Evolutionary conservation across 768 basidiomycete species (phyloP), one percentile per base, ranked within the genome.

Genomic region (Leccinum fibrillosum): DNA sequence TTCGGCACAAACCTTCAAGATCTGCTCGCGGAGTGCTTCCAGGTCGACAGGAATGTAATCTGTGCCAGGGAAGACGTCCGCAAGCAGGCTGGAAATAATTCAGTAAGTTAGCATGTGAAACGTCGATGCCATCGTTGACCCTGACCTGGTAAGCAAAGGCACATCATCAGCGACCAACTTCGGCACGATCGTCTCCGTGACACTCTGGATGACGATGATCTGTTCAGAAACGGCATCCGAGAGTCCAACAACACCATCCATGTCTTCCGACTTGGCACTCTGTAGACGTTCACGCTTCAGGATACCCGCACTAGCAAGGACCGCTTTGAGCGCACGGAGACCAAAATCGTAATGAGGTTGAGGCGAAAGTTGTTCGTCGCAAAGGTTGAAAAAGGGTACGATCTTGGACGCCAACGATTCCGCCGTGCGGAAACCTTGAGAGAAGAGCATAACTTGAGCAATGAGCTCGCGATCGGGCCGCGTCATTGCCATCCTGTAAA

Each of bases 401-500:
- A 98, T 92, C 75, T 98, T 98, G 55, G 93, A 93, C 2, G 97
- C 97, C n/a, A 99, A 83, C 0, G 86, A 89, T 74, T 99, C 97
- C 7, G 97, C 97, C 12, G 94, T 94, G 39, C 97, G 86, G 85
- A 98, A 99, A 61, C 97, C 97, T 78, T 98, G 97, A 19, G 97
- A 98, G 79, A 98, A 98, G 49, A 99, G 78, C 92, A 98, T 94
- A 71, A 99, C 97, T 76, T 99, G 97, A 4, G 97, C 97, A 67
- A 99, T 99, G 50, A 99, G 87, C 72, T 99, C 96, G 59, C 94
- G 88, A 72, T 98, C 97, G 25, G 97, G 97, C 52, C 93, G 86
- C 7, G 97, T 97, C 97, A 99, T 99, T 35, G 97, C 94, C 91
- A 98, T 98, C 59, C 94, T 96, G 62, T 30, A 52, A 9, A 53